phyloP scores from a whole-genome alignment of 495 filamentous ascomycete genomes.

The Rhypophila decipiens region DNA sequence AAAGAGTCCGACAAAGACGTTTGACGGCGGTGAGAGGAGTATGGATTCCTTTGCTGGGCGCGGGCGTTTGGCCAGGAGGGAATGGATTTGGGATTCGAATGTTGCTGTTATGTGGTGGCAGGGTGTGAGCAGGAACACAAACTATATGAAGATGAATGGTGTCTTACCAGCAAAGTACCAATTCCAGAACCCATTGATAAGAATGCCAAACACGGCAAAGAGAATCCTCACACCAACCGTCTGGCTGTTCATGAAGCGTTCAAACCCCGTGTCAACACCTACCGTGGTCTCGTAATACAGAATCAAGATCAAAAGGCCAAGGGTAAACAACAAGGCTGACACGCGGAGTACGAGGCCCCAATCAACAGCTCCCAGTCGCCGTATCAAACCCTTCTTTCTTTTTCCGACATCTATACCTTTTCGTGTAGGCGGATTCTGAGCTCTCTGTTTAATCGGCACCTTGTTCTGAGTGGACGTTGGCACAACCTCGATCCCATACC shows the following conservation, averaged over 20 bases:
- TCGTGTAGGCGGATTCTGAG: neutral
- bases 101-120: neutral
- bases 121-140: neutral
- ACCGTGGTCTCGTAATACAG: conserved; percentile 32
- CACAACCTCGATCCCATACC: neutral
- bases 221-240: conserved; percentile 35
- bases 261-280: conserved; percentile 29
- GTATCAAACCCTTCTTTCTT: no score
- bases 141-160: neutral
- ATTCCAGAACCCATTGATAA: conserved; percentile 15
- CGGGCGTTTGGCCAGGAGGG: neutral
- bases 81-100: neutral
- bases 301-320: conserved; percentile 27
- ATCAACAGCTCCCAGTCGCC: no score
- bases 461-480: neutral
- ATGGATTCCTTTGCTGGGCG: neutral
- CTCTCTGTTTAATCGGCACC: neutral
- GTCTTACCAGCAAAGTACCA: conserved; percentile 1
- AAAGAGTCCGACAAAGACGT: neutral
- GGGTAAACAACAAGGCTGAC: conserved; percentile 18
- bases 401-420: neutral
- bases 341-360: no score
- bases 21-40: conserved; percentile 1
- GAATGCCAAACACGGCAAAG: conserved; percentile 30
- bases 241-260: conserved; percentile 34